These are phyloP conservation scores for Salix viminalis DNA, from an alignment of 345 rosid species.

Conservation along the genomic window DNA sequence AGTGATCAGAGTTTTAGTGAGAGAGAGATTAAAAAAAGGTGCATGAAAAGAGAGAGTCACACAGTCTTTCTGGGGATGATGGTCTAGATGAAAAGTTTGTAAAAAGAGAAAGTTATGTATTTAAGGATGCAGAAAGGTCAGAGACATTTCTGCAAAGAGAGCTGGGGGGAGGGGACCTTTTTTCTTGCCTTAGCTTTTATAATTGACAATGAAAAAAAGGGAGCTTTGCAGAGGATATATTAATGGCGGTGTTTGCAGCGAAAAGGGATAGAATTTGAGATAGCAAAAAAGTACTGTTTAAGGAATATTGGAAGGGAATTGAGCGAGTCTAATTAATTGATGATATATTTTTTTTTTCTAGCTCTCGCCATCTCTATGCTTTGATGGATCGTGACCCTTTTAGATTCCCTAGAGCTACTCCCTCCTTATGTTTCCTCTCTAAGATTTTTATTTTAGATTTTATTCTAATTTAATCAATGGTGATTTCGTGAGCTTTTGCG, in stretches of 20 bases:
- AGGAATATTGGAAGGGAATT: slow-evolving; percentile 14
- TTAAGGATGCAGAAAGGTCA: slow-evolving; percentile 7
- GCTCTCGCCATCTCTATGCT: slow-evolving; percentile 1
- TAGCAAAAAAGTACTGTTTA: slow-evolving; percentile 9
- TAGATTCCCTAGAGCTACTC: background rate
- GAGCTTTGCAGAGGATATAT: slow-evolving; percentile 6
- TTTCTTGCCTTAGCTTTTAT: background rate
- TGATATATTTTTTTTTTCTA: background rate
- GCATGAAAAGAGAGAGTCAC: slow-evolving; percentile 25
- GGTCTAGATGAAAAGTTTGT: slow-evolving; percentile 13
- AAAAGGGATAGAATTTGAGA: background rate
- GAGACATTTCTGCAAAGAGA: background rate
- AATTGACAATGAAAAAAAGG: slow-evolving; percentile 2
- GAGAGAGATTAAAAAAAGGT: slow-evolving; percentile 18
- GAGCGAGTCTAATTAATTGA: background rate
- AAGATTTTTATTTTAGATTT: background rate
- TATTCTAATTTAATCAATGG: background rate
- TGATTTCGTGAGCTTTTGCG: slow-evolving; percentile 12
- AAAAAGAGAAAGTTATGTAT: slow-evolving; percentile 4
- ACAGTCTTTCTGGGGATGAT: slow-evolving; percentile 33
- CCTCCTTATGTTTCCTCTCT: background rate
- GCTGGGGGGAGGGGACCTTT: background rate
- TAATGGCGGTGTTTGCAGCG: background rate
- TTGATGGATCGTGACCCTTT: slow-evolving; percentile 17
- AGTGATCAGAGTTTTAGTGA: background rate